phyloP scores from a whole-genome alignment of 2,329 filamentous ascomycete genomes.

The Calycina herbarum region DNA sequence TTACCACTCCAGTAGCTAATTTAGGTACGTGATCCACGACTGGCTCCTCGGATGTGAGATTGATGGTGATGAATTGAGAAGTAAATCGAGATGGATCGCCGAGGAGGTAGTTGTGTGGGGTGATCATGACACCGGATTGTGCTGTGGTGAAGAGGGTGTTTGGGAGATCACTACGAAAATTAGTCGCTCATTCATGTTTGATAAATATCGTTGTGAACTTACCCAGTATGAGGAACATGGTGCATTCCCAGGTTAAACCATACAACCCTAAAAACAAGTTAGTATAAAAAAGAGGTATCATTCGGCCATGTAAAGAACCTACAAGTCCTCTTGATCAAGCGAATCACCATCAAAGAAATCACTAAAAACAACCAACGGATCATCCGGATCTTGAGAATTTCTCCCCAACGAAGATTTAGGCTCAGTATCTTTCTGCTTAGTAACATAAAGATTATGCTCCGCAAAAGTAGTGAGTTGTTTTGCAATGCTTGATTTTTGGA shows the following conservation, averaged over 20 bases:
- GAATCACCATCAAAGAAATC: conserved; percentile 49
- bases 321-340: conserved; percentile 43
- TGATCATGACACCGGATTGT: conserved; percentile 45
- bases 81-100: conserved; percentile 38
- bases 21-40: not conserved
- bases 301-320: not conserved
- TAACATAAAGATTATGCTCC: conserved; percentile 51
- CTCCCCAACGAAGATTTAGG: conserved; percentile 46
- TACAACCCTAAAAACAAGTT: conserved; percentile 40
- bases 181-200: not conserved
- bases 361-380: conserved; percentile 52
- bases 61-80: not conserved
- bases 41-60: not conserved
- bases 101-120: conserved; percentile 47
- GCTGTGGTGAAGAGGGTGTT: conserved; percentile 51
- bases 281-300: not conserved
- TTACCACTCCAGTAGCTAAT: not conserved
- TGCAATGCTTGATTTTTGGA: conserved; percentile 48
- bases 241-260: conserved; percentile 60
- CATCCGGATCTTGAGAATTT: conserved; percentile 46
- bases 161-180: conserved; percentile 43
- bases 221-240: conserved; percentile 53
- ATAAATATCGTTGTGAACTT: not conserved
- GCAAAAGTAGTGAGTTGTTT: conserved; percentile 50
- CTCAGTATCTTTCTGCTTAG: conserved; percentile 54